Evolutionary conservation across 495 filamentous ascomycete genomes (phyloP).

Genomic region (Bacidia rubella): DNA sequence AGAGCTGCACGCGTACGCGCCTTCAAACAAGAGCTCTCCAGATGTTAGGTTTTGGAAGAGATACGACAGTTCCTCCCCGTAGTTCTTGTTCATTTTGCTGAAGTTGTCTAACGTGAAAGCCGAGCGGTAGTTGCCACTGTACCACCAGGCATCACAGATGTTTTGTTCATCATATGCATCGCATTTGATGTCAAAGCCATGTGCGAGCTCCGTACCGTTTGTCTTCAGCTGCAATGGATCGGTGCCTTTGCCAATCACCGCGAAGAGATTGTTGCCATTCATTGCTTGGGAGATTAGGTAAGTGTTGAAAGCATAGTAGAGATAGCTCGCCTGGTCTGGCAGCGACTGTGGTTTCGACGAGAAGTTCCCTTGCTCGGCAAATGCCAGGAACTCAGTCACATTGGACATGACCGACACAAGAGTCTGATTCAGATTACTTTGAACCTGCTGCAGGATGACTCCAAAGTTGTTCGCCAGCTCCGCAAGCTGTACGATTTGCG

Average conservation of each 20-base stretch:
- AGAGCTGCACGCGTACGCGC: slow-evolving; percentile 4
- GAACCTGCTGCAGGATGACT: background rate
- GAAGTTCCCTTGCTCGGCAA: slow-evolving; percentile 7
- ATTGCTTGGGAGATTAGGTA: slow-evolving; percentile 7
- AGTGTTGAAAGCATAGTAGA: slow-evolving; percentile 10
- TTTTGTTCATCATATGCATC: slow-evolving; percentile 3
- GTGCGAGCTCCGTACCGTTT: slow-evolving; percentile 2
- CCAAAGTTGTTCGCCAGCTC: slow-evolving; percentile 6
- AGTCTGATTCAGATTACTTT: slow-evolving; percentile 5
- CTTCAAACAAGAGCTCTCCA: slow-evolving; percentile 8
- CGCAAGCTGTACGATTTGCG: background rate
- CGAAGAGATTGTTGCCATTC: slow-evolving; percentile 1
- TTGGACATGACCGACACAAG: slow-evolving; percentile 4
- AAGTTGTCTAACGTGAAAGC: slow-evolving; percentile 8
- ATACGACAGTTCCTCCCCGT: background rate
- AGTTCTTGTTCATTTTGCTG: slow-evolving; percentile 2
- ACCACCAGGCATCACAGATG: slow-evolving; percentile 11
- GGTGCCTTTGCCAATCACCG: slow-evolving; percentile 4
- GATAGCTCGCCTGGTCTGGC: background rate
- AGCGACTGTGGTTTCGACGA: background rate
- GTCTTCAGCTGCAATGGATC: slow-evolving; percentile 3
- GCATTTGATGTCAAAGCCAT: background rate
- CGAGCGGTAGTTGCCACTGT: slow-evolving; percentile 7
- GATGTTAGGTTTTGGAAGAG: slow-evolving; percentile 4
- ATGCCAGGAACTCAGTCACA: slow-evolving; percentile 8